These are phyloP conservation scores for Flaveria bidentis DNA, from an alignment of 129 eudicot species.

Conservation along the genomic window DNA sequence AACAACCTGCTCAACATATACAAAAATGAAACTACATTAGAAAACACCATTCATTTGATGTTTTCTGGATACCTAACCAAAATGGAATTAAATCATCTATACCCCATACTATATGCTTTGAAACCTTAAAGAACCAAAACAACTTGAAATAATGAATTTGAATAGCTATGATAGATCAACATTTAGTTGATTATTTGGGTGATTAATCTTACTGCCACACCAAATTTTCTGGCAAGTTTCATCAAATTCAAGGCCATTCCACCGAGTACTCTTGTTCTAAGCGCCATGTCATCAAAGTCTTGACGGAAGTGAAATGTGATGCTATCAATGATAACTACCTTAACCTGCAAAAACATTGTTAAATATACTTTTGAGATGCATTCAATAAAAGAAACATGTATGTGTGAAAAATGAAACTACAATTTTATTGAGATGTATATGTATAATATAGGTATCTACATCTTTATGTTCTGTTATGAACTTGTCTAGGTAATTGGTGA, in stretches of 20 bases:
- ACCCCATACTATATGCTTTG: neutral
- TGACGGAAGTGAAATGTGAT: slow-evolving; percentile 93
- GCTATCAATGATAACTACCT: slow-evolving; percentile 81
- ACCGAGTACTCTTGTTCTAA: slow-evolving; percentile 80
- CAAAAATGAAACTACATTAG: neutral
- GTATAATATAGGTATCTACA: slow-evolving; percentile 44
- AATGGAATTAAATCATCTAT: slow-evolving; percentile 9
- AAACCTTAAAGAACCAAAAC: neutral
- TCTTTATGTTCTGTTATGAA: slow-evolving; percentile 81
- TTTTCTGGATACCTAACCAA: neutral
- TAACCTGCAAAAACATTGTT: slow-evolving; percentile 54
- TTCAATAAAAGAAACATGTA: no score
- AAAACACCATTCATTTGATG: neutral
- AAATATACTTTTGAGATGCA: no score
- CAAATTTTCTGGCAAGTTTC: slow-evolving; percentile 72
- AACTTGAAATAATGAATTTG: neutral
- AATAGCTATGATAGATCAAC: neutral
- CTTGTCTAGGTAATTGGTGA: slow-evolving; percentile 68
- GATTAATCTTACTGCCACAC: slow-evolving; percentile 69
- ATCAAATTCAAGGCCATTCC: slow-evolving; percentile 81
- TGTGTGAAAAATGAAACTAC: no score
- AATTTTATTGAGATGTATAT: neutral
- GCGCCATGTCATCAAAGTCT: slow-evolving; percentile 97
- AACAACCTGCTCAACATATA: slow-evolving; percentile 64
- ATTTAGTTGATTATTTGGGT: neutral